Evolutionary conservation across 129 eudicot species (phyloP), one percentile per base, ranked within the genome.

Genomic region (Oenanthe sinensis): DNA sequence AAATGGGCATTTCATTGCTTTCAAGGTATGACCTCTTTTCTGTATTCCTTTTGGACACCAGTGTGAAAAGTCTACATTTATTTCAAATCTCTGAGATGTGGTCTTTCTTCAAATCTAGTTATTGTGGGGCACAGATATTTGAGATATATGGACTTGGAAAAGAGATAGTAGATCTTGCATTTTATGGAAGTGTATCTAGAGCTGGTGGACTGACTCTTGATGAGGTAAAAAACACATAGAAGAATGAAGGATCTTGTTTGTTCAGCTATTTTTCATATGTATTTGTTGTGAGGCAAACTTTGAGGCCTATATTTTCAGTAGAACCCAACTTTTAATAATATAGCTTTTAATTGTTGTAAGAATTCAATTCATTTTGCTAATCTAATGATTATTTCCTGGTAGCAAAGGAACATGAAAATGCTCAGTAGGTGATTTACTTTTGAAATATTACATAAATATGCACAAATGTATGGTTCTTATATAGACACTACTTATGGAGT

Each of bases 111-210:
- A 80, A 79, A 77, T 85, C 77, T 76, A 94, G 99, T 90, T 96
- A 96, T 65, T 96, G 99, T 81, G 99, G 99, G 33, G 99, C 99
- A 55, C 99, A 96, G 82, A 96, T 96, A 86, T 96, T 96, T 88
- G 99, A 96, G 84, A 84, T 96, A 70, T 96, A 96, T 71, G 99
- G 99, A 81, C 84, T 96, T 75, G 99, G 97, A 79, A 85, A 90
- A 83, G 97, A 90, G 24, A 85, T 92, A 36, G 91, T 96, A 63
- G 97, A 92, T 83, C 73, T 86, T 79, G 95, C 99, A 37, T 96
- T 96, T 80, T 79, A 92, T 79, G 99, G 99, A 73, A 96, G 99
- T 81, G 87, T 79, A 47, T 96, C 99, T 37, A 92, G 86, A 22
- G 89, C 92, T 48, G 97, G 97, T 87, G 99, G 99, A 80, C 87